Evolutionary conservation across 345 rosid species (phyloP).

Genomic region (Eucalyptus albens): DNA sequence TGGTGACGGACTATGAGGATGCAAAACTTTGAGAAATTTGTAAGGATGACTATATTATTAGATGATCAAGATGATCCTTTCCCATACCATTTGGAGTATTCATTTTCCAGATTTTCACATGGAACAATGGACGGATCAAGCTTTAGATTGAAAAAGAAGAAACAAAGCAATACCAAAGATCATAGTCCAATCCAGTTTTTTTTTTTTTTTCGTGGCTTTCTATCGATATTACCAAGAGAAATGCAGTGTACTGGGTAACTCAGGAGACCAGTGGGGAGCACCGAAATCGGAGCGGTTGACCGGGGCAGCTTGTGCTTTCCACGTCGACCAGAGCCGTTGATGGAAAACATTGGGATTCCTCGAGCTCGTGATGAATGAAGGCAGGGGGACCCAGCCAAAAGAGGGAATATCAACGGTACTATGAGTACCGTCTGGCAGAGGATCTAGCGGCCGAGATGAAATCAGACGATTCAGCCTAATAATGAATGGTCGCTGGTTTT

Average conservation of each 20-base stretch:
- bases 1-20: not conserved
- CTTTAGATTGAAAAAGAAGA: not conserved
- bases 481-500: not conserved
- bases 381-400: not conserved
- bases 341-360: not conserved
- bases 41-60: not conserved
- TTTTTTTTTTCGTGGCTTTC: not conserved
- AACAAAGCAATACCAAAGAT: not conserved
- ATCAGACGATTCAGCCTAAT: not conserved
- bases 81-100: not conserved
- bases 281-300: not conserved
- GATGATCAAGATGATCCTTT: not conserved
- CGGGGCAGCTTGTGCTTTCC: not conserved
- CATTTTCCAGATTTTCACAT: not conserved
- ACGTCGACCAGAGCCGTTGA: not conserved
- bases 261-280: not conserved
- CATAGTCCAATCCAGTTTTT: not conserved
- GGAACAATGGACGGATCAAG: not conserved
- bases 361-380: not conserved
- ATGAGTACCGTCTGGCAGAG: not conserved
- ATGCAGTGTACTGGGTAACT: no score
- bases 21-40: rapidly evolving
- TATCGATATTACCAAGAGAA: not conserved
- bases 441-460: not conserved
- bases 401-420: not conserved